Base-by-base conservation (phyloP, 192 early-diverging fungal genomes). In the Irineochytrium annulatum region DNA sequence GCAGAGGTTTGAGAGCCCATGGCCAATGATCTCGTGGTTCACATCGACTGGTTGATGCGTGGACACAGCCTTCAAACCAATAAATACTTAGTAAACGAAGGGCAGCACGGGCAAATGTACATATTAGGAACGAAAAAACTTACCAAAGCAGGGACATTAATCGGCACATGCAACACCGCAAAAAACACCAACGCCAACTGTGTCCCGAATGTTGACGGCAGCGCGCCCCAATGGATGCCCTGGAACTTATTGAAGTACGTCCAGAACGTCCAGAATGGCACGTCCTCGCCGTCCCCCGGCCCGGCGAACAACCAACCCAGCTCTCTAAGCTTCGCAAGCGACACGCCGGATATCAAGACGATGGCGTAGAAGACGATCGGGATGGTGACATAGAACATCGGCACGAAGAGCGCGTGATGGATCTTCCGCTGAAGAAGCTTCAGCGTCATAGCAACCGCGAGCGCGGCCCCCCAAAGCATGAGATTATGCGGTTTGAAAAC, bases 81-180 rank as follows among this genome's bases (percentile, higher is more conserved):
- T 13, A 8, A 46, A 17, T 11, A 30, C 8, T 52, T 26, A 1
- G 20, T 59, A 14, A 16, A 1, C 19, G 41, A n/a, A 11, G 20
- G 6, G 24, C 20, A 43, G 19, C 13, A 55, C 11, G 26, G 16
- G 19, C 32, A 28, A 26, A 17, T 6, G 17, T n/a, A 6, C 22
- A 20, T 17, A 29, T 27, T 27, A 41, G 11, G 14, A 24, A 13
- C 13, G n/a, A 2, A 60, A 19, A 30, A 43, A 31, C 37, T n/a
- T 37, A 62, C 60, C 52, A 64, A 29, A 6, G 62, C 62, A 45
- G 62, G 62, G 1, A 64, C 55, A 63, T 97, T 99, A 65, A 99
- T 96, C 2, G 96, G 94, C 3, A 99, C 96, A 71, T 99, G 94
- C 26, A 99, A 71, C 48, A 99, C 85, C 48, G 92, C 92, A 75